Evolutionary conservation across 2,329 filamentous ascomycete species (phyloP).

Genomic region (Cordyceps militaris): DNA sequence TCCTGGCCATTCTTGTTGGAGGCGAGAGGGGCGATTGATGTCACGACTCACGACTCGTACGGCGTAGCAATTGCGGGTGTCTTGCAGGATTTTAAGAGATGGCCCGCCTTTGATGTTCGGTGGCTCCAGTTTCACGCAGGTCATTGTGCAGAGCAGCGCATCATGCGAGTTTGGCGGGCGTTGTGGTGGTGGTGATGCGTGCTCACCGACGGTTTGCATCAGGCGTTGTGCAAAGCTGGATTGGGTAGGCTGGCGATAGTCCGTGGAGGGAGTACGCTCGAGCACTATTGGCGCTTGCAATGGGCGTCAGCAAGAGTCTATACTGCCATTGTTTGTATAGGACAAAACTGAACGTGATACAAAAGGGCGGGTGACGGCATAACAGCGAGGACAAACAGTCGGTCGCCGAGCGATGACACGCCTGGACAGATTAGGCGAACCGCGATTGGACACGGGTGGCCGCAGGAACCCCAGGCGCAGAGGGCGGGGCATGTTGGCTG

Average conservation of each 20-base stretch:
- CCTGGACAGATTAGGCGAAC: conserved; percentile 4
- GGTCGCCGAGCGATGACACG: conserved; percentile 9
- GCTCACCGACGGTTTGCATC: neutral
- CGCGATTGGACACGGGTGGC: neutral
- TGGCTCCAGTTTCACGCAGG: neutral
- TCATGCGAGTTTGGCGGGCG: neutral
- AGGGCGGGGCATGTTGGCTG: neutral
- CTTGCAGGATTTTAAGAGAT: neutral
- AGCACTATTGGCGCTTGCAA: too few relatives aligned
- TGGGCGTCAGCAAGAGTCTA: too few relatives aligned
- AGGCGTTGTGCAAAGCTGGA: neutral
- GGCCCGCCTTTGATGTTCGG: neutral
- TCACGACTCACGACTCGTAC: conserved; percentile 7
- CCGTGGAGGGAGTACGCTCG: too few relatives aligned
- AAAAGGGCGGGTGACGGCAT: neutral
- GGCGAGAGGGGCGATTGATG: conserved; percentile 1
- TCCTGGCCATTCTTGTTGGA: conserved; percentile 6
- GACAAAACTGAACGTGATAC: neutral
- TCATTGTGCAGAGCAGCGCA: conserved; percentile 4
- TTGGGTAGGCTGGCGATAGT: neutral
- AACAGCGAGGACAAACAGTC: conserved; percentile 3
- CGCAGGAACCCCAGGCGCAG: neutral
- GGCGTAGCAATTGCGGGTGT: neutral
- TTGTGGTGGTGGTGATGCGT: neutral
- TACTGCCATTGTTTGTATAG: too few relatives aligned